Base-by-base conservation (phyloP, 1,284 basidiomycete species). In the Paramarasmius palmivorus region DNA sequence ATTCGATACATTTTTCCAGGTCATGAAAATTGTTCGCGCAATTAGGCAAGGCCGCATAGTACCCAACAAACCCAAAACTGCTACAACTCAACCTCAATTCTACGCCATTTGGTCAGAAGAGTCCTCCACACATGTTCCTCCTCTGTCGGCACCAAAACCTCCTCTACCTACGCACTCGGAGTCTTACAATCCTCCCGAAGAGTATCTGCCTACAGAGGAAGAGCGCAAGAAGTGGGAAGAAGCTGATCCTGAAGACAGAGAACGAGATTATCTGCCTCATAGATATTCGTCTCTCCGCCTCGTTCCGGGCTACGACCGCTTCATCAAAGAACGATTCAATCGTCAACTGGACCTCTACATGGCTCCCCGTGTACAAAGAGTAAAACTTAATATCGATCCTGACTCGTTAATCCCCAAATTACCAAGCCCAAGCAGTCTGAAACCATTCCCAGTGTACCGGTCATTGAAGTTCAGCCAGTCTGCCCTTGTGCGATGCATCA, bases 11-110 rank as follows among this genome's bases (percentile, higher is more conserved):
- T 41, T 35, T 34, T 22, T 37, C 26, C 58, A 95, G 93, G 85
- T 99, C 61, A 98, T 99, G 95, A 99, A 99, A 83, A 98, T 99
- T 62, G 96, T 99, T 57, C 93, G 95, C 50, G 96, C 96, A 14
- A 99, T 99, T 65, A 88, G 97, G 20, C 88, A 95, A 74, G 97
- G 97, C 37, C 87, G 93, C 34, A 99, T 99, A 61, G 67, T 94
- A 4, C 91, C 95, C 40, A 88, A 90, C 60, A 97, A 95, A 71
- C 92, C 94, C 3, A 90, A 86, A 68, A 46, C 44, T n/a, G 76
- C 82, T 4, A 75, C 84, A 0, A 81, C 84, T 46, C 87, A 90
- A 72, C 86, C 88, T 14, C 81, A 86, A 56, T 91, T 94, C 65
- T 97, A 93, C 73, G 80, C 88, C 38, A 90, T 99, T 60, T 99